phyloP scores from a whole-genome alignment of 2,329 filamentous ascomycete genomes.

The Gremmenia infestans region DNA sequence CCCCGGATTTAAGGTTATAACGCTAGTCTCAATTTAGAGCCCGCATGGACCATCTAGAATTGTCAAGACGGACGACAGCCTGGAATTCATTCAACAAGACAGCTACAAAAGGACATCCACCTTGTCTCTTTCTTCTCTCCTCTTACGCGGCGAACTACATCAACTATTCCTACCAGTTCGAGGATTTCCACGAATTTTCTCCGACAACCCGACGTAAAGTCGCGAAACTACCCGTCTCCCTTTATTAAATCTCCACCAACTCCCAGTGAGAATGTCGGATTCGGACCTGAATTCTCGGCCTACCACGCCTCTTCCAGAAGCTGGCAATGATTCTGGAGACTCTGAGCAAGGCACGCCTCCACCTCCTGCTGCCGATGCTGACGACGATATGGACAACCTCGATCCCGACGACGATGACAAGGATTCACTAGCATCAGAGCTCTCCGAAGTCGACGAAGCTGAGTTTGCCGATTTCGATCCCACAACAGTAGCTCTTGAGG shows the following conservation, averaged over 20 bases:
- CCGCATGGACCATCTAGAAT: neutral
- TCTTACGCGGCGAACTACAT: neutral
- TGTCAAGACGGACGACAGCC: neutral
- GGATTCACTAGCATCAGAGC: conserved; percentile 41
- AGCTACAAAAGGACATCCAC: neutral
- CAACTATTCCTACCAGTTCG: too few relatives aligned
- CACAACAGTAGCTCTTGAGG: conserved; percentile 56
- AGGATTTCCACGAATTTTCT: too few relatives aligned
- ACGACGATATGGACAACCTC: conserved; percentile 28
- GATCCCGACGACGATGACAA: conserved; percentile 20
- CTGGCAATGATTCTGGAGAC: conserved; percentile 16
- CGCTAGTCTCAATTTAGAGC: neutral
- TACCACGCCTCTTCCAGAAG: conserved; percentile 20
- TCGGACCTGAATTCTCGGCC: conserved; percentile 20
- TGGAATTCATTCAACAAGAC: neutral
- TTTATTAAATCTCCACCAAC: neutral
- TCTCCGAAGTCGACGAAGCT: conserved; percentile 66
- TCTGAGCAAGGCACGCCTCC: conserved; percentile 21
- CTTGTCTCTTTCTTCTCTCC: neutral
- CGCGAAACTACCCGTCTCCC: too few relatives aligned
- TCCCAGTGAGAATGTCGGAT: conserved; percentile 25
- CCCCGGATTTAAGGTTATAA: conserved; percentile 8
- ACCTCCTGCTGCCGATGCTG: conserved; percentile 21
- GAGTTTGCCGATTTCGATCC: conserved; percentile 68
- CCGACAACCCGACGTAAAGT: too few relatives aligned